phyloP scores from a whole-genome alignment of 345 rosid species.

The Camelina neglecta region DNA sequence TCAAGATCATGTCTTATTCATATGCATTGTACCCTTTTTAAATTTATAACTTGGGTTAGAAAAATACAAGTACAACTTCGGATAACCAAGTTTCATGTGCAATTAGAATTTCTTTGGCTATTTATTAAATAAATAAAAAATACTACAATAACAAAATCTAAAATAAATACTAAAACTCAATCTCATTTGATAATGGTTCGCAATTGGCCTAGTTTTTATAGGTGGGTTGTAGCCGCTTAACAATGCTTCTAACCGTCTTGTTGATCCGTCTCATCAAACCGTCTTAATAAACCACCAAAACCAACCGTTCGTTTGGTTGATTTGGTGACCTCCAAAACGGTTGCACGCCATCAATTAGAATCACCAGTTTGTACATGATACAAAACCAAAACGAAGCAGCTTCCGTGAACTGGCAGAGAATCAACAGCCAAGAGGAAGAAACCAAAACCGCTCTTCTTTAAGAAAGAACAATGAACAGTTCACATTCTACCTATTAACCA shows the following conservation, averaged over 20 bases:
- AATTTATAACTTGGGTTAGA: background rate
- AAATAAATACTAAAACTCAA: background rate
- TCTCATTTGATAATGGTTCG: background rate
- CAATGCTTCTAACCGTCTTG: background rate
- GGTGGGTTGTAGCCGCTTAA: background rate
- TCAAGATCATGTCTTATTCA: constrained; percentile 1
- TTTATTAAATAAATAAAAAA: too few species aligned
- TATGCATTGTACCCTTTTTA: background rate
- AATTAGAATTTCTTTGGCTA: background rate
- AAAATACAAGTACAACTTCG: background rate
- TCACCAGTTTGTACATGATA: background rate
- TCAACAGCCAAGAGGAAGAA: constrained; percentile 9
- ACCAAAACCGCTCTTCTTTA: constrained; percentile 14
- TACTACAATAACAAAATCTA: background rate
- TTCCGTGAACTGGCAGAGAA: constrained; percentile 1
- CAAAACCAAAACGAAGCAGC: constrained; percentile 12
- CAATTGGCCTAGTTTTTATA: background rate
- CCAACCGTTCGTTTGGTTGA: background rate
- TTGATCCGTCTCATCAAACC: background rate
- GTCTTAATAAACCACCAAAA: constrained; percentile 6
- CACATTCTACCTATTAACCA: constrained; percentile 29
- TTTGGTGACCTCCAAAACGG: background rate
- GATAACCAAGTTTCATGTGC: background rate
- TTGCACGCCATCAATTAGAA: background rate
- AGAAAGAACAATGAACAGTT: constrained; percentile 11